These are phyloP conservation scores for Pseudogymnoascus sp. DNA, from an alignment of 2,329 filamentous ascomycete species.

Conservation along the genomic window DNA sequence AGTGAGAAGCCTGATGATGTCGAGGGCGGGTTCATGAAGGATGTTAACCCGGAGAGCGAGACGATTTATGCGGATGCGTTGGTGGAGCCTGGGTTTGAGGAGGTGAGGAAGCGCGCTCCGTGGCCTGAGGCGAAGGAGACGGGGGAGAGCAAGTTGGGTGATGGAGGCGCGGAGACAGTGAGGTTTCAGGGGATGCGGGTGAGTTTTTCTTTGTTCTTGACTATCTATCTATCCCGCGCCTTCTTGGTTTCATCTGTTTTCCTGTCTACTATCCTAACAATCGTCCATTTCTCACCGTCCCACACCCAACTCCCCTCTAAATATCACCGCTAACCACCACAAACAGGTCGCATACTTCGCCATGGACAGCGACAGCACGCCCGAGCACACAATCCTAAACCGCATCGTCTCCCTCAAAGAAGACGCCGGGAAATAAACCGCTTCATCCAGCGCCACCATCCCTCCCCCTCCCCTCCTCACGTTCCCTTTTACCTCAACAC, in stretches of 20 bases:
- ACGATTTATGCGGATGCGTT: constrained; percentile 69
- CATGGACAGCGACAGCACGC: constrained; percentile 70
- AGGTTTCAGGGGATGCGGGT: constrained; percentile 88
- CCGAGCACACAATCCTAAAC: constrained; percentile 79
- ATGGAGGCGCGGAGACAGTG: constrained; percentile 63
- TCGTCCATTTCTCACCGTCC: not conserved
- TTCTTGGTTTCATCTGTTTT: not conserved
- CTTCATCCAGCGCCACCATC: not conserved
- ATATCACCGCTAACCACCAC: not conserved
- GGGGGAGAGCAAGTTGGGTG: constrained; percentile 57
- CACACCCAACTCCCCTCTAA: not conserved
- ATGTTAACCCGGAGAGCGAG: constrained; percentile 80
- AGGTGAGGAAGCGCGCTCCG: constrained; percentile 64
- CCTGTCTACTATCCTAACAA: no score
- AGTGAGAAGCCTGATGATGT: constrained; percentile 72
- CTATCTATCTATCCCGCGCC: not conserved
- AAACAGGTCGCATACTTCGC: constrained; percentile 32
- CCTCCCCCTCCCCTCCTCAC: no score
- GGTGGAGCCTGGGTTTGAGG: constrained; percentile 75
- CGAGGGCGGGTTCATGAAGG: constrained; percentile 72
- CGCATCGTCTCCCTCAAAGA: constrained; percentile 89
- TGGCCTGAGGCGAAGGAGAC: constrained; percentile 65
- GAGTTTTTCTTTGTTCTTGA: constrained; percentile 37
- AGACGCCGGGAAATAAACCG: constrained; percentile 57
- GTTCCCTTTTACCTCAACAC: no score